Evolutionary conservation across 345 rosid species (phyloP), one percentile per base, ranked within the genome.

Genomic region (Clausena lansium): DNA sequence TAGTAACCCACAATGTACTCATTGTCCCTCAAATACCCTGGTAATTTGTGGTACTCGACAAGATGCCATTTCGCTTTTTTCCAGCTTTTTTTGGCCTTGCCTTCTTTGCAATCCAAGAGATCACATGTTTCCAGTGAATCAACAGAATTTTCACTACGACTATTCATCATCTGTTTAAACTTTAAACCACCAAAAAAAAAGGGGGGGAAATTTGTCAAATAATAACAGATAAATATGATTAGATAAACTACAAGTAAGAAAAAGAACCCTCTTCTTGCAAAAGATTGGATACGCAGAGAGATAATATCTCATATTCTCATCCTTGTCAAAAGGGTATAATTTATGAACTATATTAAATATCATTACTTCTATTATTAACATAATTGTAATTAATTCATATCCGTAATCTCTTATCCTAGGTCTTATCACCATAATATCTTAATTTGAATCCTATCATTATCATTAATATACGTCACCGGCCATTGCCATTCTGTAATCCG

Each of bases 1-100:
- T 75, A 82, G 60, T 78, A 45, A 64, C 76, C 76, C 15, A 80
- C 47, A 63, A 77, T 81, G 75, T 45, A 81, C 81, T 77, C 80
- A 39, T 81, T 81, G 71, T 81, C 84, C 45, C 33, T 73, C 62
- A 81, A 60, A 73, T 64, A 78, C 6, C 55, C 72, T 0, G 78
- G 84, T 61, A 81, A 78, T 2, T 57, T 60, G 1, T 76, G 66
- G 32, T 50, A 80, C 41, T 75, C 79, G 52, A 80, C 79, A 52
- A 80, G 83, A 54, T 74, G 79, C 24, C 67, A 78, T 62, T 62
- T 81, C 52, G 74, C 73, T 41, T 61, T 78, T 70, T 78, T 78
- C 72, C 67, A 52, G 63, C 52, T 67, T 59, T 63, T 74, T 71
- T 19, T 52, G 57, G 50, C 64, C 22, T 82, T 78, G 35, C 74